phyloP scores from a whole-genome alignment of 257 asterid genomes.

The Penstemon davidsonii region DNA sequence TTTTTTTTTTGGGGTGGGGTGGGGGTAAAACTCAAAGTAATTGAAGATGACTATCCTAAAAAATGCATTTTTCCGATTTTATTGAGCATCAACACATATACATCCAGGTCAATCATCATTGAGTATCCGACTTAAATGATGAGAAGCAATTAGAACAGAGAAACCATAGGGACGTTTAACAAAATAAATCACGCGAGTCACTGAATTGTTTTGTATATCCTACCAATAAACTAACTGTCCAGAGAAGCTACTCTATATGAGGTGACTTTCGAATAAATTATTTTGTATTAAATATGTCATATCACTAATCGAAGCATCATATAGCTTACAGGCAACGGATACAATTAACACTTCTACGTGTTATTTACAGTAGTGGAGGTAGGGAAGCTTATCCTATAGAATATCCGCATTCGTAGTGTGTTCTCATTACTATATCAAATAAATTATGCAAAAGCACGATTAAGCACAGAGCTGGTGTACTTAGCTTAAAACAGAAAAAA shows the following conservation, averaged over 20 bases:
- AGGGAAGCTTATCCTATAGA: slow-evolving; percentile 9
- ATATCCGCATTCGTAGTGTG: neutral
- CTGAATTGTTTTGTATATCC: slow-evolving; percentile 1
- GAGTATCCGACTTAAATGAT: slow-evolving; percentile 2
- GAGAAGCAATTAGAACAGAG: neutral
- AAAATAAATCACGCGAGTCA: neutral
- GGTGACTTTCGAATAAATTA: slow-evolving; percentile 5
- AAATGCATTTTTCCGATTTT: too few relatives aligned
- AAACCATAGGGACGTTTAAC: neutral
- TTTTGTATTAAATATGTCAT: neutral
- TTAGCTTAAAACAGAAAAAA: slow-evolving; percentile 4
- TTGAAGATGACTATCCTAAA: neutral
- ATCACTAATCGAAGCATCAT: neutral
- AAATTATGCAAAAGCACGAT: neutral
- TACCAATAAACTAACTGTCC: neutral
- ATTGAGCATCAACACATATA: neutral
- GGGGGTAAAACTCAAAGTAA: neutral
- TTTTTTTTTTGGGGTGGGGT: too few relatives aligned
- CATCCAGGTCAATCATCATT: neutral
- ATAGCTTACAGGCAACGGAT: neutral
- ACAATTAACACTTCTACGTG: neutral
- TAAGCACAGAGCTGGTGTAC: slow-evolving; percentile 12
- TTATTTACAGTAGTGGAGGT: slow-evolving; percentile 14
- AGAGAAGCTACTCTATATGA: too few relatives aligned
- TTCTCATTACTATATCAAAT: slow-evolving; percentile 7